phyloP scores from a whole-genome alignment of 768 basidiomycete genomes.

The Leucosporidium scottii region DNA sequence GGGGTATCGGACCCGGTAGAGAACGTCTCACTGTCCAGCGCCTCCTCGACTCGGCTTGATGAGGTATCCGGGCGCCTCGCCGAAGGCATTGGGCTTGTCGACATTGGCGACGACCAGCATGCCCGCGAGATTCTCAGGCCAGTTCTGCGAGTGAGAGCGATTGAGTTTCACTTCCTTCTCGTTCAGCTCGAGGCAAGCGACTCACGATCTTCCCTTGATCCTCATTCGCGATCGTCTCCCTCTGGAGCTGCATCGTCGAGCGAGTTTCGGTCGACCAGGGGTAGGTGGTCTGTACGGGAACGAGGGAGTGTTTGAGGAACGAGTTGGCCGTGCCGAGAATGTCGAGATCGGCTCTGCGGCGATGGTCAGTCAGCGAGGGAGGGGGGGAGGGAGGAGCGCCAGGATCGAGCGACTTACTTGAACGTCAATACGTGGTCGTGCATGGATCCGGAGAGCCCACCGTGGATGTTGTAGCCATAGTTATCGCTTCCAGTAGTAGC shows the following conservation, averaged over 20 bases:
- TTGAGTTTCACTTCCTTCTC: no score
- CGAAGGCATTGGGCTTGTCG: slow-evolving; percentile 37
- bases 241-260: slow-evolving; percentile 36
- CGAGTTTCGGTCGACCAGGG: slow-evolving; percentile 34
- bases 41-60: slow-evolving; percentile 36
- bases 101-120: slow-evolving; percentile 41
- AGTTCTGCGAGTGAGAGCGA: slow-evolving; percentile 23
- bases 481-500: slow-evolving; percentile 22
- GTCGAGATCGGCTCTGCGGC: slow-evolving; percentile 32
- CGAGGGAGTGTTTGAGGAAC: slow-evolving; percentile 31
- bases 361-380: slow-evolving; percentile 3
- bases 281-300: slow-evolving; percentile 20
- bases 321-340: slow-evolving; percentile 36
- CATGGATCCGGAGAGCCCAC: slow-evolving; percentile 33
- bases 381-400: background rate
- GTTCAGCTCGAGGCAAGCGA: no score
- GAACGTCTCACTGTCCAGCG: background rate
- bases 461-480: slow-evolving; percentile 39
- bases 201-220: slow-evolving; percentile 26
- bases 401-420: background rate
- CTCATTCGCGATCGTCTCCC: slow-evolving; percentile 28
- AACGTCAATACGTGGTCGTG: slow-evolving; percentile 34
- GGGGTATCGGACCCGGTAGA: background rate
- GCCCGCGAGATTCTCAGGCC: slow-evolving; percentile 32
- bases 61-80: slow-evolving; percentile 40